Evolutionary conservation across 2,329 filamentous ascomycete species (phyloP), one percentile per base, ranked within the genome.

Genomic region (Phaeosphaeriaceae sp.): DNA sequence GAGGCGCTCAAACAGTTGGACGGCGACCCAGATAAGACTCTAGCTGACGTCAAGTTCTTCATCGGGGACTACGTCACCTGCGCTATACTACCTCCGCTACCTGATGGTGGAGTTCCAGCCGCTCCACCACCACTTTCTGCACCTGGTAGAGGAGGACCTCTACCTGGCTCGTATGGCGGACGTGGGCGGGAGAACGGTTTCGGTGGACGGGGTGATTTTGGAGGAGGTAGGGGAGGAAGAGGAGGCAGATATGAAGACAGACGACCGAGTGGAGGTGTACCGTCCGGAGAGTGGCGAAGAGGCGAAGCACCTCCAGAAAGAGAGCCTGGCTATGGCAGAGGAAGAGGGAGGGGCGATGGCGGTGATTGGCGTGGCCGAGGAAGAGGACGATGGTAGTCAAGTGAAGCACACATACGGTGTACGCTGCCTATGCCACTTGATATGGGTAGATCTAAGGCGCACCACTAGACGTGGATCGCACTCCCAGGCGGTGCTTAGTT

Each of bases 31-130:
- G 80, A 86, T 21, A 93, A 88, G 76, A 92, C 89, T 7, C 75
- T 97, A 26, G 80, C 80, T 30, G 90, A 95, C 45, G 86, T 84
- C 28, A 83, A 87, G 17, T 96, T 96, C 65, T 88, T 96, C 9
- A 88, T 94, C 54, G 93, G 93, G 0, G 93, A 97, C 73, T 96
- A 89, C 67, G 81, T 97, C 33, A 87, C 88, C 49, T 93, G 90
- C 70, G 89, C 90, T 4, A 86, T 96, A 51, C 78, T 93, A 47
- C 87, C 90, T 34, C 90, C 90, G 1, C 76, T 89, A 20, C 77
- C 83, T 26, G 88, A 93, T 68, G 92, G 92, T 0, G 83, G 83
- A 26, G 86, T 95, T 32, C 86, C 87, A 35, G 84, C 88, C 30
- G 63, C 77, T n/a, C 78, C 81, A 11, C 77, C 77, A 17, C 78